Base-by-base conservation (phyloP, 176 grass and related monocot genomes). In the Ensete glaucum region DNA sequence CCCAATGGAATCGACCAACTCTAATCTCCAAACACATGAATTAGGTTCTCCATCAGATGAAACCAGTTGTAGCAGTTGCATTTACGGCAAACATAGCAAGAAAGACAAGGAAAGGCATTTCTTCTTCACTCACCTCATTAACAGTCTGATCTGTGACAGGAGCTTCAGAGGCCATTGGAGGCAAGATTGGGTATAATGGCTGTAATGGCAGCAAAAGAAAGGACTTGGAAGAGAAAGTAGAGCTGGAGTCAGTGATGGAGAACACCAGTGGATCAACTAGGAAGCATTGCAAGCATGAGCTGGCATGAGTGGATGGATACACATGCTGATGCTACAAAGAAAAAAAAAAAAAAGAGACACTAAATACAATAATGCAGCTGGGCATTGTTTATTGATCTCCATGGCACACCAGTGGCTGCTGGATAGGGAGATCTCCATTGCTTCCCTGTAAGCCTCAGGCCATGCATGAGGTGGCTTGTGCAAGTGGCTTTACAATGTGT, bases 241-340 rank as follows among this genome's bases (percentile, higher is more conserved):
- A 52, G 13, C 48, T 21, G 34, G 68, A 51, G 9, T 52, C 15
- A 71, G 68, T 52, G 68, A 71, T 71, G 68, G 10, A 71, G 22
- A n/a, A 71, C 68, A 17, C 34, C 68, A 71, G 17, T 71, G 68
- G 68, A 29, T 71, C 68, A 49, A 71, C 21, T 51, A 51, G 27
- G 68, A 71, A 51, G 68, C 34, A 71, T 51, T 51, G 17, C 43
- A 71, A 71, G 9, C 68, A 71, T 71, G 68, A 71, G 68, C 68
- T 71, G 68, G 29, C 68, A 71, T 21, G 49, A 71, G 14, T 71
- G 48, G 68, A 71, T 71, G 48, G 68, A 71, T 71, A n/a, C 68
- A 49, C 68, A 71, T 71, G 68, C 34, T 21, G 13, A 2, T 64
- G 11, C 62, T 64, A 64, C 11, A 64, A 24, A 64, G 22, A 10